phyloP scores from a whole-genome alignment of 768 basidiomycete genomes.

The Exsudoporus frostii region DNA sequence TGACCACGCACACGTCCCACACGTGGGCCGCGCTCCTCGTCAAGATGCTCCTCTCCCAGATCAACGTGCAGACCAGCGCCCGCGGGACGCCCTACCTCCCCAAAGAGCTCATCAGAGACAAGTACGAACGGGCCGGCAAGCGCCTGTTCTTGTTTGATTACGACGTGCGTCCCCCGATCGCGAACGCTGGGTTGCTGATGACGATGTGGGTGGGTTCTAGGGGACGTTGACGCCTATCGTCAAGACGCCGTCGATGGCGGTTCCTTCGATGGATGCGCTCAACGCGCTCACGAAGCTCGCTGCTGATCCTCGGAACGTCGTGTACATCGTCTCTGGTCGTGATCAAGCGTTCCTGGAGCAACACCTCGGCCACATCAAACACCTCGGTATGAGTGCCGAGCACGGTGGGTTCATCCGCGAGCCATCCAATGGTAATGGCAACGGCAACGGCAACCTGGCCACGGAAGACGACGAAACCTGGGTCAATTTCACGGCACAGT shows the following conservation, averaged over 20 bases:
- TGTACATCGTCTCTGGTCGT: constrained; percentile 97
- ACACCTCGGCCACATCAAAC: constrained; percentile 80
- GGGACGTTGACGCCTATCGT: constrained; percentile 98
- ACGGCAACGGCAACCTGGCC: neutral
- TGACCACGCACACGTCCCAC: constrained; percentile 91
- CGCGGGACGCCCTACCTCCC: constrained; percentile 85
- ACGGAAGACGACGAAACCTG: constrained; percentile 42
- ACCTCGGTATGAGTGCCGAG: constrained; percentile 91
- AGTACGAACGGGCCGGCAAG: constrained; percentile 72
- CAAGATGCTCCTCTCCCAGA: constrained; percentile 81
- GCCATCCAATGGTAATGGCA: constrained; percentile 45
- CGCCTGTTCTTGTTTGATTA: constrained; percentile 94
- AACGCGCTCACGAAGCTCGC: constrained; percentile 69
- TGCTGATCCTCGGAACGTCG: constrained; percentile 81
- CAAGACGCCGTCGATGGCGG: constrained; percentile 84
- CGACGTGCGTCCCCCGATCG: constrained; percentile 55
- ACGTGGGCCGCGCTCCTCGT: constrained; percentile 90
- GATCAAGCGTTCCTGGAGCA: constrained; percentile 90
- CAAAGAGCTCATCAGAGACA: constrained; percentile 49
- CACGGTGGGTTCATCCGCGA: constrained; percentile 90
- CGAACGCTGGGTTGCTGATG: no score
- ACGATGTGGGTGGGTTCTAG: constrained; percentile 36
- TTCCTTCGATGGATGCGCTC: constrained; percentile 73
- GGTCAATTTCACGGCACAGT: constrained; percentile 82
- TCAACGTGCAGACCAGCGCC: constrained; percentile 75